A percentile compares a stretch with the other conserved stretches of the same genome.
These are phyloP conservation scores for Candida sanyaensis DNA, from an alignment of 1,139 yeast species.

Conservation along the genomic window DNA sequence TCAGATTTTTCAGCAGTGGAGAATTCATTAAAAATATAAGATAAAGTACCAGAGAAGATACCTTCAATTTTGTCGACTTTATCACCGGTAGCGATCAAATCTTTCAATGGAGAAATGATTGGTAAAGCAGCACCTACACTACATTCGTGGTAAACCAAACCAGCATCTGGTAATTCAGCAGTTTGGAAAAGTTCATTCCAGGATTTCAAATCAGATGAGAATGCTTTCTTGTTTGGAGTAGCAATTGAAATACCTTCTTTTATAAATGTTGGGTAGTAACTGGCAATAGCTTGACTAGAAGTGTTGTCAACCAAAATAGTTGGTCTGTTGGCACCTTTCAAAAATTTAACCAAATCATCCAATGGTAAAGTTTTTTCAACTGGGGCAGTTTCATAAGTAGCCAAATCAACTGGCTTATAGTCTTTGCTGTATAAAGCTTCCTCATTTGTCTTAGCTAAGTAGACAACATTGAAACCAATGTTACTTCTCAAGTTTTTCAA, in stretches of 20 bases:
- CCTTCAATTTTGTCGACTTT: slow-evolving; percentile 91
- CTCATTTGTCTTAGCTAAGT: slow-evolving; percentile 70
- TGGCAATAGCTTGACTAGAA: slow-evolving; percentile 76
- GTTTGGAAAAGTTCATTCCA: slow-evolving; percentile 76
- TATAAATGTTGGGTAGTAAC: slow-evolving; percentile 72
- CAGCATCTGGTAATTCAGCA: slow-evolving; percentile 56
- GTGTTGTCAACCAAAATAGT: slow-evolving; percentile 92
- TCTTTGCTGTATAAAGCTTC: slow-evolving; percentile 69
- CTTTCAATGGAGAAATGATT: slow-evolving; percentile 82
- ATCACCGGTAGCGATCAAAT: slow-evolving; percentile 89
- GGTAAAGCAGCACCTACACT: slow-evolving; percentile 99
- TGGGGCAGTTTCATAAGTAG: slow-evolving; percentile 58
- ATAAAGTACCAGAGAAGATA: slow-evolving; percentile 91
- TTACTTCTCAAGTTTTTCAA: slow-evolving; percentile 66
- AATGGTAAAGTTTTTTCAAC: slow-evolving; percentile 54
- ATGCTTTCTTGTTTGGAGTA: slow-evolving; percentile 97
- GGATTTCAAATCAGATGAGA: slow-evolving; percentile 71
- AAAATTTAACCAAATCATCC: slow-evolving; percentile 59
- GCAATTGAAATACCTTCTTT: slow-evolving; percentile 86
- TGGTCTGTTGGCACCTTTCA: slow-evolving; percentile 69
- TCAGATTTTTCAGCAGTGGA: slow-evolving; percentile 63
- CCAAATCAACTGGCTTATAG: slow-evolving; percentile 68
- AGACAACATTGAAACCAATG: slow-evolving; percentile 72
- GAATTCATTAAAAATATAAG: slow-evolving; percentile 94
- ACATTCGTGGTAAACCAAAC: slow-evolving; percentile 94